These are phyloP conservation scores for Skeletonema tropicum DNA, from an alignment of 108 stramenopile species.

Conservation along the genomic window DNA sequence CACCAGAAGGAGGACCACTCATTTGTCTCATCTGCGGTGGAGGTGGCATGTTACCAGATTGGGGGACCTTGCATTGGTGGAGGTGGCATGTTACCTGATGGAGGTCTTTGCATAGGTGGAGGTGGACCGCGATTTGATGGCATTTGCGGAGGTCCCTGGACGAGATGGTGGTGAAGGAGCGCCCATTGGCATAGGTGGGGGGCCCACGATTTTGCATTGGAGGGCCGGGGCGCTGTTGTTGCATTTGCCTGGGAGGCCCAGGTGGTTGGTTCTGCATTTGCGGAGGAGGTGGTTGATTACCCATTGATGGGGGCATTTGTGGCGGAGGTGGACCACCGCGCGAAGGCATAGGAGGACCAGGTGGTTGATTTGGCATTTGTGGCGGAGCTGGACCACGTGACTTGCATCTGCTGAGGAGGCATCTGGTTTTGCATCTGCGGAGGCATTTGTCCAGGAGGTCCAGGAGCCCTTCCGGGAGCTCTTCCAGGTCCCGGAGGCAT, in stretches of 20 bases:
- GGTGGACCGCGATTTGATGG: neutral
- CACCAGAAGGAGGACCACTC: slow-evolving; percentile 12
- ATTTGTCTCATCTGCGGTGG: slow-evolving; percentile 20
- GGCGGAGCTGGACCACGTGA: slow-evolving; percentile 9
- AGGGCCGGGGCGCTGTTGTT: slow-evolving; percentile 21
- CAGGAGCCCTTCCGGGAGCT: neutral
- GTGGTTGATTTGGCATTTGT: slow-evolving; percentile 23
- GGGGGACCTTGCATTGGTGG: slow-evolving; percentile 15
- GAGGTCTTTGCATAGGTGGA: slow-evolving; percentile 12
- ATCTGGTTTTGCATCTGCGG: slow-evolving; percentile 11
- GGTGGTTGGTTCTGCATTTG: neutral
- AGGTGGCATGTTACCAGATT: neutral
- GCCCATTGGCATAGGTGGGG: slow-evolving; percentile 7
- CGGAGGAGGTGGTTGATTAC: slow-evolving; percentile 31
- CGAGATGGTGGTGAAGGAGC: slow-evolving; percentile 27
- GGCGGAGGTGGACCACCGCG: slow-evolving; percentile 15
- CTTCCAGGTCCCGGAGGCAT: slow-evolving; percentile 12
- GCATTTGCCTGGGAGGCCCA: slow-evolving; percentile 24
- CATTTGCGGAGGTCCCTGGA: slow-evolving; percentile 23
- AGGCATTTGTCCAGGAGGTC: slow-evolving; percentile 18
- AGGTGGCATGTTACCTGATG: neutral
- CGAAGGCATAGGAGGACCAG: slow-evolving; percentile 44
- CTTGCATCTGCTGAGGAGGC: slow-evolving; percentile 12
- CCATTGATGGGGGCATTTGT: slow-evolving; percentile 19
- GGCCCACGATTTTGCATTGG: slow-evolving; percentile 2